Conservation (phyloP, 345 rosid species). For the Iberis pinnata region DNA sequence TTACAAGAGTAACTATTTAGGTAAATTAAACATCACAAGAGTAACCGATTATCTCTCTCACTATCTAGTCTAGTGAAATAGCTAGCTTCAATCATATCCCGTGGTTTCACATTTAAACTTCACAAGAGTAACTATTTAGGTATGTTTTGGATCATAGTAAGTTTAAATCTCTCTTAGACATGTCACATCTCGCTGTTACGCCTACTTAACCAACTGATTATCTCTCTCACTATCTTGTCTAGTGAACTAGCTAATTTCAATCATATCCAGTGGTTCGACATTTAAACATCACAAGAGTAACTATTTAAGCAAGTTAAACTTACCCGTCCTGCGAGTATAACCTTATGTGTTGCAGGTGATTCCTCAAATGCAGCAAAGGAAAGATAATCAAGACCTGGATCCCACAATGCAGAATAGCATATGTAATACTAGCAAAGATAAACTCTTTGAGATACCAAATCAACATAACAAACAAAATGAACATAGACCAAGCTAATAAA, state of each 20-base stretch:
- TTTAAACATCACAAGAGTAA: too few relatives aligned
- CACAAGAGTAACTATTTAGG: too few relatives aligned
- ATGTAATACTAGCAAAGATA: neutral
- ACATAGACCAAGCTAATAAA: neutral
- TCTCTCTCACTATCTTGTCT: neutral
- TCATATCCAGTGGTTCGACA: too few relatives aligned
- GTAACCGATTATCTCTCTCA: too few relatives aligned
- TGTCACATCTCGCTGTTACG: neutral
- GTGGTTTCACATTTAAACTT: constrained; percentile 4
- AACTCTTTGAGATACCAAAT: too few relatives aligned
- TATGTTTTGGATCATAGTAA: too few relatives aligned
- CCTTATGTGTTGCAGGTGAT: constrained; percentile 30
- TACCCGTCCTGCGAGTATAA: constrained; percentile 30
- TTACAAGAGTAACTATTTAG: too few relatives aligned
- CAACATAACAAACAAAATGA: neutral
- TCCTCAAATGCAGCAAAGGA: constrained; percentile 65
- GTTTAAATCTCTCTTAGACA: neutral
- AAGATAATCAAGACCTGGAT: constrained; percentile 68
- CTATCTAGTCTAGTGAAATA: too few relatives aligned
- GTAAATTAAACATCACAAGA: too few relatives aligned
- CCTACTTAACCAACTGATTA: neutral
- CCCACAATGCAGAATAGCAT: neutral
- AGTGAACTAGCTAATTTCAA: too few relatives aligned
- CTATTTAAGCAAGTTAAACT: constrained; percentile 5
- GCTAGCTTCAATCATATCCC: neutral